phyloP scores from a whole-genome alignment of 1,139 yeast genomes.

The Petasospora fabianii region DNA sequence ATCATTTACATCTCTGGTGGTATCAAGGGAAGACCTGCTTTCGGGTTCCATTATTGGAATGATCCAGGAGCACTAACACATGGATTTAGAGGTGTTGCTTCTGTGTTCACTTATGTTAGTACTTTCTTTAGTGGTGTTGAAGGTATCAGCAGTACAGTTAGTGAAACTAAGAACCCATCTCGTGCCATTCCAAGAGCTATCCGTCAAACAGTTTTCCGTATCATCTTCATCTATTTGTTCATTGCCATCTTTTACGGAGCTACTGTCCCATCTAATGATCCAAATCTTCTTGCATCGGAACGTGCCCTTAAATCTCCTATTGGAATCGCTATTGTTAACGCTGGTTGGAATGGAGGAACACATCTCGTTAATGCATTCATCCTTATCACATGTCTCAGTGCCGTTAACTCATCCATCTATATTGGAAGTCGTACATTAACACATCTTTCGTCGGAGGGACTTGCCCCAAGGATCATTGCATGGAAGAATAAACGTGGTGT shows the following conservation, averaged over 20 bases:
- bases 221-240: slow-evolving; percentile 62
- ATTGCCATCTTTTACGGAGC: slow-evolving; percentile 27
- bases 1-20: slow-evolving; percentile 50
- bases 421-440: slow-evolving; percentile 56
- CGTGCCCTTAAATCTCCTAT: slow-evolving; percentile 64
- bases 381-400: slow-evolving; percentile 53
- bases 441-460: slow-evolving; percentile 54
- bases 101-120: slow-evolving; percentile 41
- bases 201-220: slow-evolving; percentile 32
- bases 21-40: slow-evolving; percentile 29
- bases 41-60: slow-evolving; percentile 48
- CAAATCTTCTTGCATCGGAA: slow-evolving; percentile 26
- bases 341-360: slow-evolving; percentile 38
- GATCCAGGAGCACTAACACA: slow-evolving; percentile 32
- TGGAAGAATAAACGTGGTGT: slow-evolving; percentile 57
- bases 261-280: slow-evolving; percentile 33
- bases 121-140: slow-evolving; percentile 43
- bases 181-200: slow-evolving; percentile 41
- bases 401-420: slow-evolving; percentile 59
- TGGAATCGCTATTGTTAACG: slow-evolving; percentile 59
- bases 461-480: slow-evolving; percentile 55
- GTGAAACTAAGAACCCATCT: slow-evolving; percentile 40
- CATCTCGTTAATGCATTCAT: slow-evolving; percentile 41
- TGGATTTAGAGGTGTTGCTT: slow-evolving; percentile 42
- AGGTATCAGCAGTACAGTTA: slow-evolving; percentile 41